Percentiles rank a stretch among this genome's conserved stretches.
These are phyloP conservation scores for Penicillium lividum DNA, from an alignment of 495 filamentous ascomycete species.

Conservation along the genomic window DNA sequence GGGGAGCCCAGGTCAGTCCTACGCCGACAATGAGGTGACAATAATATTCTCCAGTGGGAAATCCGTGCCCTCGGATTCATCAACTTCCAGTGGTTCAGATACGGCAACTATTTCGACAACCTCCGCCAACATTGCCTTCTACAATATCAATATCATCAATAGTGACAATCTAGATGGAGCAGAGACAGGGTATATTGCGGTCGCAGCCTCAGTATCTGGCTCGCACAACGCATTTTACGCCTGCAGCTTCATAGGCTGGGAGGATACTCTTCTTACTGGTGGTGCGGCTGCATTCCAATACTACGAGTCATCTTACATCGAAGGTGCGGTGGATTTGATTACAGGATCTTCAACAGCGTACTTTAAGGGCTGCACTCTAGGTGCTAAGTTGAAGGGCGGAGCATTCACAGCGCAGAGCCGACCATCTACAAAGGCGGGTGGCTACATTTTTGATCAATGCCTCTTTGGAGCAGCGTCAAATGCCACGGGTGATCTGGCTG, in stretches of 20 bases:
- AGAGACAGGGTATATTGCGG: neutral
- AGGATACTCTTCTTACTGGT: slow-evolving; percentile 2
- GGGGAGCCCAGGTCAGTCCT: neutral
- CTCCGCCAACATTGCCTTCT: neutral
- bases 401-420: slow-evolving; percentile 1
- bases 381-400: neutral
- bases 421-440: neutral
- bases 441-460: slow-evolving; percentile 8
- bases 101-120: slow-evolving; percentile 1
- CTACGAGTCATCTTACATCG: slow-evolving; percentile 8
- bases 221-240: slow-evolving; percentile 3
- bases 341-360: slow-evolving; percentile 3
- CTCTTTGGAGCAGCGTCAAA: neutral
- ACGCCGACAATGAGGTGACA: slow-evolving; percentile 2
- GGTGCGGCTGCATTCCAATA: neutral
- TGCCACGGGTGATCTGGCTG: neutral
- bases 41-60: neutral
- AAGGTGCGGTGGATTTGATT: slow-evolving; percentile 3
- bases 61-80: neutral
- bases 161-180: slow-evolving; percentile 2
- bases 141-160: slow-evolving; percentile 7
- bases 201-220: slow-evolving; percentile 1
- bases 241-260: slow-evolving; percentile 4
- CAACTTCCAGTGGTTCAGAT: neutral
- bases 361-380: slow-evolving; percentile 8